Evolutionary conservation across 1,139 yeast genomes (phyloP), one percentile per base, ranked within the genome.

Genomic region (Diutina scorzettiae): DNA sequence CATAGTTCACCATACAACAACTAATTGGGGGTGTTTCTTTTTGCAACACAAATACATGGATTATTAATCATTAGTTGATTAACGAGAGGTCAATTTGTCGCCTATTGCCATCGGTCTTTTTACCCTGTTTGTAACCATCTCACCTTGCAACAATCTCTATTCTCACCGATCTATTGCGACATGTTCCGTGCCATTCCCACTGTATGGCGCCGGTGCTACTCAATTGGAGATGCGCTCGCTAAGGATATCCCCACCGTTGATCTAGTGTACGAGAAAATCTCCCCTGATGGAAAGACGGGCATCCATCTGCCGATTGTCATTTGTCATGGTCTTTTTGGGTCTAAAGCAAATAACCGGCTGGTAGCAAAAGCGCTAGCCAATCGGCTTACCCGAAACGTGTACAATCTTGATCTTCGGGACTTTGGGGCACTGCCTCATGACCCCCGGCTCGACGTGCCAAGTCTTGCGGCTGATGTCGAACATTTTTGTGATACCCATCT

Each of bases 371-470:
- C 57, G 30, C 53, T 69, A 25, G 55, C 73, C 61, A 47, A 71
- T 55, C 55, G 53, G 33, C 53, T 73, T 44, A 51, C 70, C 54
- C 46, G 73, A 53, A 60, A 62, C 46, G 74, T 87, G 1, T 85
- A 76, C 56, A 78, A 93, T 51, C 59, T 85, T 4, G 97, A 91
- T 56, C 67, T 89, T 47, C 67, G 98, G 48, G 89, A 91, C 60
- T 96, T 89, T 55, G 98, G 98, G 2, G 75, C 69, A n/a, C 82
- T 95, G 6, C 96, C 96, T 0, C 95, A 83, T 53, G 56, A 53
- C 21, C 53, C 60, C 0, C 63, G 81, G 27, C 84, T 85, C 53
- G 91, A 83, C 58, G 87, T 87, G 57, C 81, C 84, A 0, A 65
- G 91, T 1, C 66, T 91, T 63, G 81, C 96, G 1, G 81, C 85